Percentiles rank a stretch among this genome's conserved stretches.
Conservation (phyloP, 139 green algal species). For the Chlorella sp. region DNA sequence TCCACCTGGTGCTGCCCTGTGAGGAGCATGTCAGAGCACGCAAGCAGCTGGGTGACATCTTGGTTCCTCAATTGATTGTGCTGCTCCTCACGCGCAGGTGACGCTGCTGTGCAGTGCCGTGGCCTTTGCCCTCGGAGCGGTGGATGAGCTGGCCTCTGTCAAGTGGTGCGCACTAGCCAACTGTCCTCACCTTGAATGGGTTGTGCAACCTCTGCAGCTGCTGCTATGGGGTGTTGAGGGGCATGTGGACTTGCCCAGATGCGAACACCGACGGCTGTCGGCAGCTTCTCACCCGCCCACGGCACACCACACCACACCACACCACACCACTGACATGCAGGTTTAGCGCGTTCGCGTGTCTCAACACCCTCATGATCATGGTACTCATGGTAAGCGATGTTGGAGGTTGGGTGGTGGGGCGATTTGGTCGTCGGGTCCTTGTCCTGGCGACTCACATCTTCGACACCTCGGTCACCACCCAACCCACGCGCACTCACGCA, state of each 20-base stretch:
- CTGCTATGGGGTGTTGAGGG: too few species aligned
- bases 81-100: constrained; percentile 5
- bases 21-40: not conserved
- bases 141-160: constrained; percentile 21
- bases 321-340: not conserved
- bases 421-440: too few species aligned
- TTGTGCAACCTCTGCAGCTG: not conserved
- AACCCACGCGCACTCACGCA: too few species aligned
- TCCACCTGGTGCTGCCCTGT: not conserved
- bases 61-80: not conserved
- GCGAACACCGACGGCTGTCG: not conserved
- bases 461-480: too few species aligned
- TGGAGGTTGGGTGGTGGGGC: too few species aligned
- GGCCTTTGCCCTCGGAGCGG: constrained; percentile 29
- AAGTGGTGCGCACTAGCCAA: constrained; percentile 14
- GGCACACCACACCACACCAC: too few species aligned
- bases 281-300: not conserved
- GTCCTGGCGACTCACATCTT: too few species aligned
- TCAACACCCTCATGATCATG: constrained; percentile 9
- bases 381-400: constrained; percentile 9
- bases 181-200: not conserved
- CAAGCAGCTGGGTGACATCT: not conserved
- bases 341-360: constrained; percentile 2
- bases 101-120: constrained; percentile 19
- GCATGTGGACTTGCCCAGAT: not conserved